These are phyloP conservation scores for Cryptosporidium canis DNA, from an alignment of 169 alveolate genomes.

Conservation along the genomic window DNA sequence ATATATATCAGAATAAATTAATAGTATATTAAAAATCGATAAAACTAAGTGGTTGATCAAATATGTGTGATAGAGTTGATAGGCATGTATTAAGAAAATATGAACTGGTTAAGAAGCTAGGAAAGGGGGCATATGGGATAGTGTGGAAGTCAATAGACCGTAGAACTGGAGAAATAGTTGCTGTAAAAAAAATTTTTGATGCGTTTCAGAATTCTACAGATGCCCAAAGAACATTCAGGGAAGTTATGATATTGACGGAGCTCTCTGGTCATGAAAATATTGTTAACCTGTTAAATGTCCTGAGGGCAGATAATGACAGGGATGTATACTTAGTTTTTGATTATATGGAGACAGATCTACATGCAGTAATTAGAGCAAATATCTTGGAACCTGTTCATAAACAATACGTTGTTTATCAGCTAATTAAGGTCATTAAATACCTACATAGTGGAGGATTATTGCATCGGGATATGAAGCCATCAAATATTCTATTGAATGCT, in stretches of 20 bases:
- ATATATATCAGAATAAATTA: too few relatives aligned
- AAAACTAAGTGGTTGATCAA: not conserved
- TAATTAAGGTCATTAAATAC: conserved; percentile 91
- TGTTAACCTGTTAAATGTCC: conserved; percentile 91
- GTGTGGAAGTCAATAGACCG: conserved; percentile 98
- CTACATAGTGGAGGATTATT: conserved; percentile 95
- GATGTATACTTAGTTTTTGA: conserved; percentile 98
- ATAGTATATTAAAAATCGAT: too few relatives aligned
- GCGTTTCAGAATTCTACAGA: conserved; percentile 99
- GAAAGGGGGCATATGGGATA: conserved; percentile 99
- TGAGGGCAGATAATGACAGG: conserved; percentile 96
- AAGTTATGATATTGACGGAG: conserved; percentile 94
- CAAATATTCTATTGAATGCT: conserved; percentile 95
- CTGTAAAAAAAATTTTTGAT: conserved; percentile 98
- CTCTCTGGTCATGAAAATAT: conserved; percentile 94
- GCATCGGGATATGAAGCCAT: conserved; percentile 98
- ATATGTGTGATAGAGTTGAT: conserved; percentile 87
- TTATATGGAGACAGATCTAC: conserved; percentile 97
- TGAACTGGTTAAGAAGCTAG: conserved; percentile 89
- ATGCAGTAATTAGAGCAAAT: conserved; percentile 97
- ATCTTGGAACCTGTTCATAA: conserved; percentile 96
- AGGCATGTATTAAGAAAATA: conserved; percentile 90
- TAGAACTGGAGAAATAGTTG: conserved; percentile 95
- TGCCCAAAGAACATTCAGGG: conserved; percentile 99
- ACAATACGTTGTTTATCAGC: conserved; percentile 90